Evolutionary conservation across 2,329 filamentous ascomycete species (phyloP), one percentile per base, ranked within the genome.

Genomic region (Xylariomycetidae sp.): DNA sequence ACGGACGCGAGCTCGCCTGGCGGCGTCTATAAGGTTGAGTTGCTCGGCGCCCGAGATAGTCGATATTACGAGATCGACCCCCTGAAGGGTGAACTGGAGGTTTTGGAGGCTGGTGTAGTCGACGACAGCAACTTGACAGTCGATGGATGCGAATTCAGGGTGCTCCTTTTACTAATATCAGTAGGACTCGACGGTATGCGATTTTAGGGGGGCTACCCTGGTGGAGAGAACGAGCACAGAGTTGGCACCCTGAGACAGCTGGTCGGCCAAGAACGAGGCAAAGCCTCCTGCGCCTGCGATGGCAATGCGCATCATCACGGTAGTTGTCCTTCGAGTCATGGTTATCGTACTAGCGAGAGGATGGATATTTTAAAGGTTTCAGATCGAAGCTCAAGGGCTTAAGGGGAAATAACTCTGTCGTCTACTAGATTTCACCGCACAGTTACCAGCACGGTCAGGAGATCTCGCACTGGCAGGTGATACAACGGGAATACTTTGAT

Each of bases 11-110:
- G 72, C 75, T 31, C 69, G 64, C 12, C 79, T 74, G 1, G 84
- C 82, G 2, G 84, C 83, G 46, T 83, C 77, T 55, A 88, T 87
- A 19, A 88, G 71, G 40, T 77, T 76, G 27, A 87, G 67, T 53
- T 88, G 84, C 18, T 79, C 67, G 13, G 60, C 62, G 4, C 81
- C 82, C 2, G 73, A 74, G 30, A 88, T 76, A 1, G 83, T 88
- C 2, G 83, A 88, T 36, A 88, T 83, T 47, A 88, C 74, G 9
- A 85, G 72, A 56, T 88, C 81, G 26, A 86, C 72, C 8, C 85
- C 85, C 37, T 72, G 72, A n/a, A 89, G 70, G 7, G 75, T 72
- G 53, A 79, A 86, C 11, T 67, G 67, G 16, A 89, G 68, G 26
- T 70, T 70, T 2, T 70, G 63, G 19, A 69, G 57, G 41, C 77